Conservation (phyloP, 352 stramenopile species). For the Phytophthora hybrid region DNA sequence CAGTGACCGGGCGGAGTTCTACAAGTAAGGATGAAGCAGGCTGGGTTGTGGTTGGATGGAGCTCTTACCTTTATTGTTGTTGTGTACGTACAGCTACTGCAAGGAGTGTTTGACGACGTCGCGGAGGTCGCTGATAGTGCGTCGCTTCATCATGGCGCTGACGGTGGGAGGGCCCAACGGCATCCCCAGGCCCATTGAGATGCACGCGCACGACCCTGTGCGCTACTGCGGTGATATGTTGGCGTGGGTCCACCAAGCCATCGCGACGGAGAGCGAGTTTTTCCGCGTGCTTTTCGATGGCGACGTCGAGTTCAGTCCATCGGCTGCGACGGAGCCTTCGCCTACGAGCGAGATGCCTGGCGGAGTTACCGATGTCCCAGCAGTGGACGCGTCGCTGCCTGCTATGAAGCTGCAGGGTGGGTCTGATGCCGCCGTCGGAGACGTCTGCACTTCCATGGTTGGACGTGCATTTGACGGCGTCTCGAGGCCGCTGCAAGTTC, state of each 20-base stretch:
- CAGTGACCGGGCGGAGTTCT: constrained; percentile 74
- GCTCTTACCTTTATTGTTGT: not conserved
- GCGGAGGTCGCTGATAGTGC: constrained; percentile 64
- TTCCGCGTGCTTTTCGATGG: constrained; percentile 81
- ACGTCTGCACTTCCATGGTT: constrained; percentile 58
- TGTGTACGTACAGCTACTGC: constrained; percentile 63
- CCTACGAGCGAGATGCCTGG: not conserved
- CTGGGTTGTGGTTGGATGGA: no score
- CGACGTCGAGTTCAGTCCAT: constrained; percentile 51
- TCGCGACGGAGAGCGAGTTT: constrained; percentile 86
- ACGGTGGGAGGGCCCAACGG: constrained; percentile 78
- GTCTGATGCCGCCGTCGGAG: not conserved
- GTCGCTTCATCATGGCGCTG: constrained; percentile 81
- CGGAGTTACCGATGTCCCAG: no score
- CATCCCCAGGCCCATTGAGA: constrained; percentile 85
- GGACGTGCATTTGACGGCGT: constrained; percentile 69
- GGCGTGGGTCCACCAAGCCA: constrained; percentile 88
- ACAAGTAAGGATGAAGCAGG: constrained; percentile 60
- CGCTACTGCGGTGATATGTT: constrained; percentile 91
- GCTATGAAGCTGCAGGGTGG: constrained; percentile 3
- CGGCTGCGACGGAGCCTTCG: not conserved
- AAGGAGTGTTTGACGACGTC: constrained; percentile 77
- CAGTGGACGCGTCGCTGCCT: not conserved
- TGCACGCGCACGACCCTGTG: constrained; percentile 89
- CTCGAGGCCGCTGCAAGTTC: constrained; percentile 64